Conservation (phyloP, 768 basidiomycete genomes). For the Hygrocybe coccinea region DNA sequence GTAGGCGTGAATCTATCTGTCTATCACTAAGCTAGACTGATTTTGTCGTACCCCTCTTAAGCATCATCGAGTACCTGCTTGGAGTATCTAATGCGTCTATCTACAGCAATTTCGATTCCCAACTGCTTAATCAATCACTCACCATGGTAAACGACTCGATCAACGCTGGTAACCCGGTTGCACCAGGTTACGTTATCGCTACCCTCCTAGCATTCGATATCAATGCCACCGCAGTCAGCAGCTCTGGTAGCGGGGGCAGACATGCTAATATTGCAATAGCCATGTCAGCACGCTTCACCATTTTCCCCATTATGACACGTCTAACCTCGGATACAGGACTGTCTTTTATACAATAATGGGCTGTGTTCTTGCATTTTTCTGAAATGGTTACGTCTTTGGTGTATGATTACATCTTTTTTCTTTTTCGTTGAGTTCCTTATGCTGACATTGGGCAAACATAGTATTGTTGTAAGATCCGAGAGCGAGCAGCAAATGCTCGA, state of each 20-base stretch:
- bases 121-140: conserved; percentile 53
- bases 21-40: background rate
- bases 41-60: background rate
- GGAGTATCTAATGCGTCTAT: conserved; percentile 50
- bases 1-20: conserved; percentile 2
- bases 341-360: conserved; percentile 88
- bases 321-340: conserved; percentile 41
- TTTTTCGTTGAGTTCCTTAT: background rate
- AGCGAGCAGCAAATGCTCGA: too few relatives aligned
- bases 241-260: conserved; percentile 18
- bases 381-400: conserved; percentile 75
- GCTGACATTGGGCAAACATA: conserved; percentile 23
- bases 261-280: conserved; percentile 47
- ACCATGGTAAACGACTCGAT: conserved; percentile 43
- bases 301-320: conserved; percentile 8
- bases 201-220: conserved; percentile 59
- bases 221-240: conserved; percentile 46
- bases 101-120: conserved; percentile 55
- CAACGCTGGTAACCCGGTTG: conserved; percentile 35
- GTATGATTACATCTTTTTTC: conserved; percentile 40
- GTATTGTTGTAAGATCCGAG: too few relatives aligned
- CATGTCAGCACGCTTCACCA: conserved; percentile 48
- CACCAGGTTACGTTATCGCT: conserved; percentile 65
- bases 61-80: conserved; percentile 54
- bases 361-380: conserved; percentile 80